Conservation (phyloP, 305 asterid species). For the Andrographis paniculata region DNA sequence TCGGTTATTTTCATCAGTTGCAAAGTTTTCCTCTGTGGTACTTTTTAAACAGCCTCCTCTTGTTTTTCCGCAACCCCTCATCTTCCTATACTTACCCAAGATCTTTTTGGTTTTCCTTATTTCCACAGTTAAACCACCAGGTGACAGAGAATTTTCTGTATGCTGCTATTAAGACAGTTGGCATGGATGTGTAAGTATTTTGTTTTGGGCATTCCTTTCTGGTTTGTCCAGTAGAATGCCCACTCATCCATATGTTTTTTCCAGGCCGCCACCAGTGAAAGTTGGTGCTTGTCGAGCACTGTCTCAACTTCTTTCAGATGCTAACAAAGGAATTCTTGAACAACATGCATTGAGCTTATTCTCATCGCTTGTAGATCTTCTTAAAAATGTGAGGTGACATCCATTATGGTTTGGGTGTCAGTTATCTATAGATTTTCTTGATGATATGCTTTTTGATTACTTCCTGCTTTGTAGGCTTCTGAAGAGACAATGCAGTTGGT, state of each 20-base stretch:
- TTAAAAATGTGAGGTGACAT: constrained; percentile 54
- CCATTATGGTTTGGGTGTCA: constrained; percentile 10
- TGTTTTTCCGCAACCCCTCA: not conserved
- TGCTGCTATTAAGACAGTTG: constrained; percentile 72
- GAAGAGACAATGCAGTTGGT: constrained; percentile 97
- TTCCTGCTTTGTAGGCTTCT: constrained; percentile 66
- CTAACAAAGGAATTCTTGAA: constrained; percentile 49
- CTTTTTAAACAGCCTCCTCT: constrained; percentile 21
- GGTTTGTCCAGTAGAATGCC: constrained; percentile 10
- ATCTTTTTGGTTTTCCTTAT: constrained; percentile 20
- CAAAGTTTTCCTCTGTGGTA: constrained; percentile 83
- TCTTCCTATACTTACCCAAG: constrained; percentile 4
- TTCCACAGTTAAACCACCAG: constrained; percentile 60
- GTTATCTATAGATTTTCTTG: constrained; percentile 15
- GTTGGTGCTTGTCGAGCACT: constrained; percentile 96
- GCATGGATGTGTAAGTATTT: constrained; percentile 85
- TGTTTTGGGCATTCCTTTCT: constrained; percentile 9
- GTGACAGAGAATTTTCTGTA: constrained; percentile 60
- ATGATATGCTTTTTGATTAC: constrained; percentile 15
- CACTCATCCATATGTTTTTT: constrained; percentile 17
- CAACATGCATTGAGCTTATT: constrained; percentile 58
- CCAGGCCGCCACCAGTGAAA: constrained; percentile 87
- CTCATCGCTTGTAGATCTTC: constrained; percentile 81
- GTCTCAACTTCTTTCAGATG: constrained; percentile 76
- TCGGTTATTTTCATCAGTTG: constrained; percentile 78